Conservation (phyloP, 106 monocot species). For the Dendrobium chrysotoxum region DNA sequence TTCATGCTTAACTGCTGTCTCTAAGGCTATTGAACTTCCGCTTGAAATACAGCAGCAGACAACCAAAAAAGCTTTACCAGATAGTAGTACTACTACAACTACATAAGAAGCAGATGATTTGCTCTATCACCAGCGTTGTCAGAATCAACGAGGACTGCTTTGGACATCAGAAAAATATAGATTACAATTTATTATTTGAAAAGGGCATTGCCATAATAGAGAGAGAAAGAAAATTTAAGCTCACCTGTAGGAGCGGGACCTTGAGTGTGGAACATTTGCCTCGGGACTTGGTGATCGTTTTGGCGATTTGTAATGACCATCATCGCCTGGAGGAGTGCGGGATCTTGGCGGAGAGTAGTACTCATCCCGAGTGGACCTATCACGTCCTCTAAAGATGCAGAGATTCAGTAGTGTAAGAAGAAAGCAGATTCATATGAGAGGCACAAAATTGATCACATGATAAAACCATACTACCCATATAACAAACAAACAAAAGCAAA, state of each 20-base stretch:
- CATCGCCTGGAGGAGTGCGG: background rate
- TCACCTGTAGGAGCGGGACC: conserved; percentile 12
- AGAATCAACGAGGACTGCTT: background rate
- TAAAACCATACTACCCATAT: background rate
- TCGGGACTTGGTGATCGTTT: conserved; percentile 7
- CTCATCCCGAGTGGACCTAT: background rate
- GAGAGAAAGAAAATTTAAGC: background rate
- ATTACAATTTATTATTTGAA: background rate
- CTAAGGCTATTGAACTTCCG: background rate
- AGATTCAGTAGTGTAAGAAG: background rate
- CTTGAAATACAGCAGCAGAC: background rate
- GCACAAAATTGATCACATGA: background rate
- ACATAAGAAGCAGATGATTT: background rate
- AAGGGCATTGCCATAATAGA: background rate
- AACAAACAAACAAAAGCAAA: background rate
- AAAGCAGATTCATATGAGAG: background rate
- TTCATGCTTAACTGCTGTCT: background rate
- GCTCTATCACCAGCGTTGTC: background rate
- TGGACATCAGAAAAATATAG: background rate
- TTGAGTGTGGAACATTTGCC: background rate
- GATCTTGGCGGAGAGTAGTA: conserved; percentile 7
- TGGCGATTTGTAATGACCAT: background rate
- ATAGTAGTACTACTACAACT: background rate
- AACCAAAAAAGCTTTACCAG: background rate
- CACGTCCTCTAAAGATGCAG: background rate